phyloP scores from a whole-genome alignment of 2,329 filamentous ascomycete species.

The Claviceps paspali region DNA sequence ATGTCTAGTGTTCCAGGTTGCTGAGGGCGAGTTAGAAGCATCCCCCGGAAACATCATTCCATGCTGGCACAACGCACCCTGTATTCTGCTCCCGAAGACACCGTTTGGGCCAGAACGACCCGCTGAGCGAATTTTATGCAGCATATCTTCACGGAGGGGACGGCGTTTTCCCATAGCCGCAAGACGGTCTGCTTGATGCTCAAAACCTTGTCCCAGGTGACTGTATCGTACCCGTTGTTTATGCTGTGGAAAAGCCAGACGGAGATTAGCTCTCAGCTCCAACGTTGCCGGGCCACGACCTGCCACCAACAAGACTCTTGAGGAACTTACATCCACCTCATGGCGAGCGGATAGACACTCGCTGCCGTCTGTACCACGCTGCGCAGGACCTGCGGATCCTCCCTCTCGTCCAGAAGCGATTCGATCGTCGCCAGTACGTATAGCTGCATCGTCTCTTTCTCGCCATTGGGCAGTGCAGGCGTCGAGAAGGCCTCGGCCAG shows the following conservation, averaged over 20 bases:
- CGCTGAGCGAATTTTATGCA: conserved; percentile 96
- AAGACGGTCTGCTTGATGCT: conserved; percentile 82
- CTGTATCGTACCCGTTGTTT: conserved; percentile 65
- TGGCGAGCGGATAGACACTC: conserved; percentile 82
- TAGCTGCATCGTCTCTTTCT: conserved; percentile 68
- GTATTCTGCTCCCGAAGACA: conserved; percentile 65
- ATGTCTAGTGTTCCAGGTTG: conserved; percentile 48
- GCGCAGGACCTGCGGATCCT: conserved; percentile 69
- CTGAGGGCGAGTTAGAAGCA: conserved; percentile 14
- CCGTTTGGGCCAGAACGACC: conserved; percentile 81
- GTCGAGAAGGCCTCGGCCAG: conserved; percentile 91
- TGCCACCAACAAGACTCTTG: conserved; percentile 15
- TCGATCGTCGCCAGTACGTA: conserved; percentile 65
- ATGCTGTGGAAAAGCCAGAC: conserved; percentile 42
- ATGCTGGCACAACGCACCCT: conserved; percentile 44
- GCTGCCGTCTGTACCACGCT: conserved; percentile 77
- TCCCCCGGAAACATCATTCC: too few species aligned
- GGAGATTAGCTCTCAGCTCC: background rate
- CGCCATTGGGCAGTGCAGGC: conserved; percentile 59
- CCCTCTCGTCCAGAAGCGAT: conserved; percentile 51
- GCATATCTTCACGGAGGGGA: conserved; percentile 68
- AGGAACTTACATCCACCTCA: conserved; percentile 84
- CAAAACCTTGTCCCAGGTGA: conserved; percentile 77
- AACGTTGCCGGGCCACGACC: background rate
- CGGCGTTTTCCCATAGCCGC: conserved; percentile 69